Evolutionary conservation across 2,329 filamentous ascomycete genomes (phyloP), one percentile per base, ranked within the genome.

Genomic region (Pseudogymnoascus sp.): DNA sequence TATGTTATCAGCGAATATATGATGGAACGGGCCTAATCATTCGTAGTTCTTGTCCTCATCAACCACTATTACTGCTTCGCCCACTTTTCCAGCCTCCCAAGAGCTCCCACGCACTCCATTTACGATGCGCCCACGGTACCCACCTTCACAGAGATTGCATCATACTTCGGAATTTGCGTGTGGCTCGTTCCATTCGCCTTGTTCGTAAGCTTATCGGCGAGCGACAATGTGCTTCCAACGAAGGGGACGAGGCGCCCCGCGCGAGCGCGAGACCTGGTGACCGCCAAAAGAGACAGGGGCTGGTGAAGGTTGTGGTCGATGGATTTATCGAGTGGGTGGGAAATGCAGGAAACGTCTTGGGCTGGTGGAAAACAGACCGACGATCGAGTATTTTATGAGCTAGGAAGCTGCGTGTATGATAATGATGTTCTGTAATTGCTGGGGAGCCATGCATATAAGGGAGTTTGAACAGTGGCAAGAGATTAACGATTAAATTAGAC

Each of bases 51-150:
- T 35, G 95, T 99, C 9, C 80, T 96, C 1, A 70, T 89, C 37
- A 96, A 99, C 75, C 95, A 99, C 75, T 97, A 91, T 77, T 80
- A 96, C 60, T 99, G 95, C 93, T 97, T 99, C 81, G 85, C 85
- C 63, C 88, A 97, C 77, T 99, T 99, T 76, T 93, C 89, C 64
- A 77, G 81, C 62, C 80, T 82, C 62, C 83, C 88, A 66, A 75
- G 82, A 58, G 76, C 75, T 61, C 85, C 87, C 75, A 76, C 81
- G 62, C 80, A 83, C 70, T 79, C 81, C 3, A 81, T 84, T 72
- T 88, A 89, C 72, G 85, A 90, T 67, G 79, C 81, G 63, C 78
- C 80, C 62, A 12, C 67, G 68, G 43, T 70, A 73, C 95, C 95
- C 0, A 88, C 84, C 38, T 99, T 99, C 74, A 93, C 91, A 16